A percentile compares a stretch with the other conserved stretches of the same genome.
These are phyloP conservation scores for Alternaria ethzedia DNA, from an alignment of 2,329 filamentous ascomycete species.

Conservation along the genomic window DNA sequence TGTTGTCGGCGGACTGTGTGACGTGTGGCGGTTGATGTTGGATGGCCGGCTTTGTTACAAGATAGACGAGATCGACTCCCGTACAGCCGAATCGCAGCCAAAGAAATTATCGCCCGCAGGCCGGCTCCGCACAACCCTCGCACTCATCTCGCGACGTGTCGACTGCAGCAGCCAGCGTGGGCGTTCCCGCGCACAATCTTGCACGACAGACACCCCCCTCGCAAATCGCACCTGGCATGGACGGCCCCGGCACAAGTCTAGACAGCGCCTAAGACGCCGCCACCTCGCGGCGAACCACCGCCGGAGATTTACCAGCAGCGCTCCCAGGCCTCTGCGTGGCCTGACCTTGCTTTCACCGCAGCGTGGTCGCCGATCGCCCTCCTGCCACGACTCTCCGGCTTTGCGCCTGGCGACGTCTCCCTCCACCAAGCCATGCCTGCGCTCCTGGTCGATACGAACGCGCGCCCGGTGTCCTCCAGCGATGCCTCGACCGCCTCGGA, in stretches of 20 bases:
- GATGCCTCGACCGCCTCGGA: slow-evolving; percentile 30
- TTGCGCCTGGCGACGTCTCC: slow-evolving; percentile 24
- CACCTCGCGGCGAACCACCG: slow-evolving; percentile 15
- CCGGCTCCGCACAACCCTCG: slow-evolving; percentile 1
- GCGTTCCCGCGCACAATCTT: slow-evolving; percentile 1
- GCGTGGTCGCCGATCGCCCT: slow-evolving; percentile 13
- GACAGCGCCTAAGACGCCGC: slow-evolving; percentile 16
- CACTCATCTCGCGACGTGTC: slow-evolving; percentile 3
- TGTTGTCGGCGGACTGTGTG: background rate
- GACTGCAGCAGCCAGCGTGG: slow-evolving; percentile 4
- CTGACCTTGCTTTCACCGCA: slow-evolving; percentile 12
- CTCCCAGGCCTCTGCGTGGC: slow-evolving; percentile 13
- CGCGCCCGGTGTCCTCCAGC: slow-evolving; percentile 32
- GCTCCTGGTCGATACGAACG: slow-evolving; percentile 41
- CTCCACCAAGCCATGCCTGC: slow-evolving; percentile 47
- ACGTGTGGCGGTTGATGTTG: background rate
- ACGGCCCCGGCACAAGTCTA: slow-evolving; percentile 10
- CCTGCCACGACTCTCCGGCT: slow-evolving; percentile 23
- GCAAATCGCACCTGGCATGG: slow-evolving; percentile 18
- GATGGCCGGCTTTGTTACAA: background rate
- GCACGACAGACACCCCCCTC: slow-evolving; percentile 5
- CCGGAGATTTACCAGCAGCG: slow-evolving; percentile 13
- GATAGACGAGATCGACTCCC: slow-evolving; percentile 11
- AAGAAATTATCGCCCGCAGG: slow-evolving; percentile 7
- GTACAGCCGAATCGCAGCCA: slow-evolving; percentile 4